A percentile compares a stretch with the other conserved stretches of the same genome.
Evolutionary conservation across 2,329 filamentous ascomycete species (phyloP).

Genomic region (Paramyrothecium sp.): DNA sequence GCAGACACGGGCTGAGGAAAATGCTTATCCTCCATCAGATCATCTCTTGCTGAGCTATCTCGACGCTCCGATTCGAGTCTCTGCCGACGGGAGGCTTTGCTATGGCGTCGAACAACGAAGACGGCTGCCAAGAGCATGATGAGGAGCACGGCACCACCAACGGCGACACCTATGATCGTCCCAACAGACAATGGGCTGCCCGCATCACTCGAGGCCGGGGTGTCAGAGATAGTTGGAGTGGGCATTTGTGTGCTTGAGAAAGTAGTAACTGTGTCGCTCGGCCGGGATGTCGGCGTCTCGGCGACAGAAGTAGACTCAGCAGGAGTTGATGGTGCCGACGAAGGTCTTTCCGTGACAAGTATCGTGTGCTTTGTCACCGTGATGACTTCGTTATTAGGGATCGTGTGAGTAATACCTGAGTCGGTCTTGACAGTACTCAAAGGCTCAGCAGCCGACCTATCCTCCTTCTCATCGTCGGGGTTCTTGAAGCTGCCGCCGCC

Average conservation of each 20-base stretch:
- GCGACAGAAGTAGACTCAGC: conserved; percentile 5
- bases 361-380: conserved; percentile 34
- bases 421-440: conserved; percentile 25
- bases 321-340: conserved; percentile 10
- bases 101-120: conserved; percentile 17
- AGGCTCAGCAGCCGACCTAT: not conserved
- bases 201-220: not conserved
- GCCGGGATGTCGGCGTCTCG: conserved; percentile 1
- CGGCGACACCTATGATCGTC: conserved; percentile 29
- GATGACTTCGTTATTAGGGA: conserved; percentile 30
- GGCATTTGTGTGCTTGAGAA: not conserved
- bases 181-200: conserved; percentile 21
- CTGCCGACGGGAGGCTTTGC: conserved; percentile 10
- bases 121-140: conserved; percentile 18
- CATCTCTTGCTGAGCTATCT: conserved; percentile 11
- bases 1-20: conserved; percentile 19
- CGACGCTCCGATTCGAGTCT: conserved; percentile 2
- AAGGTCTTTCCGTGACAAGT: conserved; percentile 22
- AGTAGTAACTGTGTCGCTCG: not conserved
- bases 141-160: conserved; percentile 25
- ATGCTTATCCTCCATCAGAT: conserved; percentile 24
- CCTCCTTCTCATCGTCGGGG: conserved; percentile 2
- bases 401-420: conserved; percentile 33
- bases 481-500: not conserved
- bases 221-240: not conserved